Percentiles rank a stretch among this genome's conserved stretches.
Evolutionary conservation across 1,139 yeast species (phyloP).

Genomic region (Kodamaea arcana): DNA sequence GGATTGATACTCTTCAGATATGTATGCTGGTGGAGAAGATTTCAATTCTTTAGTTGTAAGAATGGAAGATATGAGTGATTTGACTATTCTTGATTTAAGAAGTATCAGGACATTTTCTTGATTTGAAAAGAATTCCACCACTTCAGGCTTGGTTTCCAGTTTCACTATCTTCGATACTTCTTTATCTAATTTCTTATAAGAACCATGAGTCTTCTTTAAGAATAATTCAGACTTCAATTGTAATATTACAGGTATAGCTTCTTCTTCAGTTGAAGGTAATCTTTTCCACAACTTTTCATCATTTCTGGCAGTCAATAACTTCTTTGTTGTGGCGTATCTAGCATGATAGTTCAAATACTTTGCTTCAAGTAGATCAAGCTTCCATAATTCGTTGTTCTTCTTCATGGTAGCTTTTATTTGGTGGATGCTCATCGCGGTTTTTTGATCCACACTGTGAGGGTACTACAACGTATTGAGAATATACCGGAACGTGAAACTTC

Average conservation of each 20-base stretch:
- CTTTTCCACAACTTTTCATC: conserved; percentile 42
- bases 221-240: conserved; percentile 44
- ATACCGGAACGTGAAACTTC: too few relatives aligned
- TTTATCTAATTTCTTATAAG: conserved; percentile 38
- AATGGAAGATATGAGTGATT: conserved; percentile 22
- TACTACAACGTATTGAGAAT: too few relatives aligned
- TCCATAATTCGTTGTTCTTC: conserved; percentile 32
- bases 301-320: conserved; percentile 45
- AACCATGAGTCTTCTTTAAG: conserved; percentile 48
- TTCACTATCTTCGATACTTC: conserved; percentile 29
- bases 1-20: conserved; percentile 21
- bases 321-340: conserved; percentile 51
- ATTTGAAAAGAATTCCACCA: conserved; percentile 18
- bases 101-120: conserved; percentile 20
- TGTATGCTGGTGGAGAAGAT: conserved; percentile 30
- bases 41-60: conserved; percentile 24
- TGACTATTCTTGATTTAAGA: conserved; percentile 32
- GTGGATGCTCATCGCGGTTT: conserved; percentile 3
- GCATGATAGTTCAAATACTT: conserved; percentile 44
- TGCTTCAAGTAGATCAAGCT: conserved; percentile 48
- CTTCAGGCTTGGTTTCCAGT: conserved; percentile 24
- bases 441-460: conserved; percentile 2
- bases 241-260: conserved; percentile 42
- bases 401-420: conserved; percentile 2
- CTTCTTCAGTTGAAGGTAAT: conserved; percentile 34